These are phyloP conservation scores for Neoboletus brunneissimus DNA, from an alignment of 768 basidiomycete genomes.

Conservation along the genomic window DNA sequence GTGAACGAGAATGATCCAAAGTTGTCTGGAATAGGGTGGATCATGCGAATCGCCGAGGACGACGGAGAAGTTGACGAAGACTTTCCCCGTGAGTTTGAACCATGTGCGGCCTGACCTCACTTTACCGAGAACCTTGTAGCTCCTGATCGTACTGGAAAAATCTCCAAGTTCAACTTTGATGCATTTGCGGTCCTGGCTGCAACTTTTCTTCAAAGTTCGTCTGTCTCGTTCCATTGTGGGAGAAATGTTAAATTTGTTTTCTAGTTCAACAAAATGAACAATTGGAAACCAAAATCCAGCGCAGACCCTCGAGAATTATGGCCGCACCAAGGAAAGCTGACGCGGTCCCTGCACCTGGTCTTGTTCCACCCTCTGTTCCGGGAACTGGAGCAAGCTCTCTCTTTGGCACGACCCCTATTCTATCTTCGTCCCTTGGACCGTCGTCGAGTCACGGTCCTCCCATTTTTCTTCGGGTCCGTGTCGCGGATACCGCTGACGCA, in stretches of 20 bases:
- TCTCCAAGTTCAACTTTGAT: constrained; percentile 85
- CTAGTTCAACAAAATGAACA: constrained; percentile 74
- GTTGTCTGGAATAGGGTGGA: constrained; percentile 85
- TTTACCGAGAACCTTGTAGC: constrained; percentile 46
- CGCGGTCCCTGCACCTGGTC: constrained; percentile 37
- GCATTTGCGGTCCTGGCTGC: constrained; percentile 89
- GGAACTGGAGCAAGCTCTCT: constrained; percentile 45
- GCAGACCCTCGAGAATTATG: constrained; percentile 68
- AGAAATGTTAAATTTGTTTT: neutral
- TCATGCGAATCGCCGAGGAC: constrained; percentile 89
- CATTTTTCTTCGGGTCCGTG: constrained; percentile 77
- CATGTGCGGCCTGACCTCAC: neutral
- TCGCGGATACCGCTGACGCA: constrained; percentile 77
- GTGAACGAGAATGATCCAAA: constrained; percentile 60
- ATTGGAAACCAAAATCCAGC: constrained; percentile 76
- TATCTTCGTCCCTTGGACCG: constrained; percentile 69
- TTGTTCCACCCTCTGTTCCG: constrained; percentile 38
- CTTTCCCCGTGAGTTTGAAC: constrained; percentile 78
- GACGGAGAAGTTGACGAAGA: constrained; percentile 99
- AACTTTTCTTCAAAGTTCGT: constrained; percentile 61
- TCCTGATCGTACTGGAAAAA: constrained; percentile 81
- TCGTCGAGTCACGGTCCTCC: constrained; percentile 74
- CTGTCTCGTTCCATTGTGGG: neutral
- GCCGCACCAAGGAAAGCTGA: constrained; percentile 59
- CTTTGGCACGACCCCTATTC: constrained; percentile 48